Percentiles rank a stretch among this genome's conserved stretches.
Evolutionary conservation across 352 stramenopile genomes (phyloP).

Genomic region (Globisporangium spinosum): DNA sequence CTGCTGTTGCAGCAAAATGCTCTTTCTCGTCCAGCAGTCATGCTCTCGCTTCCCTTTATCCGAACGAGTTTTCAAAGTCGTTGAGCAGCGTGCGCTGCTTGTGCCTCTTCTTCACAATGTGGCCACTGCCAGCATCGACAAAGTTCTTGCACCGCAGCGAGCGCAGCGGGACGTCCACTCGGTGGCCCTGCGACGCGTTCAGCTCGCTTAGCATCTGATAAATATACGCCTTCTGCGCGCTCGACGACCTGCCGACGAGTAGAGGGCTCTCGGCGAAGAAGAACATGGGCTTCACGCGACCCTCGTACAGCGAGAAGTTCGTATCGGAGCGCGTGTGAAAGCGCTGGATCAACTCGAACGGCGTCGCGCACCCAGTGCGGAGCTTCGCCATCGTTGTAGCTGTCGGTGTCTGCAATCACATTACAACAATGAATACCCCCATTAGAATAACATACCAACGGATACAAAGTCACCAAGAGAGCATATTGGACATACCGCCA

Average conservation of each 20-base stretch:
- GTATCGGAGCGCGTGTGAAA: constrained; percentile 35
- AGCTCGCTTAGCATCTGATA: constrained; percentile 49
- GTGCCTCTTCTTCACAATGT: constrained; percentile 52
- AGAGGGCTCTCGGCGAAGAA: constrained; percentile 65
- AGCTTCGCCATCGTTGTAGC: constrained; percentile 57
- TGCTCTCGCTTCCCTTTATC: neutral
- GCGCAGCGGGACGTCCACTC: constrained; percentile 56
- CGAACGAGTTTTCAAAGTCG: constrained; percentile 33
- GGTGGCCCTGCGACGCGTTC: constrained; percentile 41
- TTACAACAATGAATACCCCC: neutral
- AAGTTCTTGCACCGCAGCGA: constrained; percentile 68
- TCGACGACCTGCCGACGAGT: constrained; percentile 42
- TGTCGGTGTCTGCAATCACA: constrained; percentile 26
- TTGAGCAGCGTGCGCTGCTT: constrained; percentile 25
- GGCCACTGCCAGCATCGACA: constrained; percentile 42
- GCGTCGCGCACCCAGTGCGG: constrained; percentile 28
- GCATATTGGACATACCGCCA: constrained; percentile 25
- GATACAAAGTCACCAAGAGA: neutral
- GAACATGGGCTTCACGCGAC: constrained; percentile 31
- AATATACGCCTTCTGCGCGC: constrained; percentile 47
- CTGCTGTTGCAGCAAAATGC: neutral
- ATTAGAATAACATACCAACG: neutral
- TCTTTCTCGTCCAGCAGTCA: neutral
- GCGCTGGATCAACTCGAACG: constrained; percentile 53
- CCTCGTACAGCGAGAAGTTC: constrained; percentile 15